Conservation (phyloP, 208 protist species). For the Leishmania martiniquensis region DNA sequence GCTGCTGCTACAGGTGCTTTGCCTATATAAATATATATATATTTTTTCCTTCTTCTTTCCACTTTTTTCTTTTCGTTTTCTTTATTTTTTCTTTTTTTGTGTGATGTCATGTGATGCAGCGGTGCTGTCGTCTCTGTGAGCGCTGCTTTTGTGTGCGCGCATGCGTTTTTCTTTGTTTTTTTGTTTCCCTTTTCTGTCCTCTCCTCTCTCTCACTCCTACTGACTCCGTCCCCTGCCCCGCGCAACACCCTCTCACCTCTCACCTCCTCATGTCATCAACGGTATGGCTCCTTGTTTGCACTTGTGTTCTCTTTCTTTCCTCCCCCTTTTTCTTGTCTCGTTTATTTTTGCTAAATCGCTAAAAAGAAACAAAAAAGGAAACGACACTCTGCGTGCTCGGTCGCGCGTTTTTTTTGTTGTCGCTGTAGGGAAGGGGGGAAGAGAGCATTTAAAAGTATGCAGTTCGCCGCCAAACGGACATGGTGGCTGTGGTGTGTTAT, state of each 20-base stretch:
- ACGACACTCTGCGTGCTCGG: neutral
- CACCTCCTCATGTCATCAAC: neutral
- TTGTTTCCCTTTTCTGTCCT: no score
- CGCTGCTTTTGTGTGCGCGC: slow-evolving; percentile 1
- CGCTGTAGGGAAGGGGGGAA: no score
- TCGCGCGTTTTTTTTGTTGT: neutral
- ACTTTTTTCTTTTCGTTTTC: slow-evolving; percentile 11
- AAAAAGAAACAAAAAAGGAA: slow-evolving; percentile 4
- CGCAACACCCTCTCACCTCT: neutral
- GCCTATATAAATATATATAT: neutral
- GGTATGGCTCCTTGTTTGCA: slow-evolving; percentile 8
- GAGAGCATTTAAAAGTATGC: neutral
- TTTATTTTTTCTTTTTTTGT: neutral
- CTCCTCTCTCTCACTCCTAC: no score
- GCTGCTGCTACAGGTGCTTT: slow-evolving; percentile 5
- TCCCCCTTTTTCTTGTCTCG: slow-evolving; percentile 10
- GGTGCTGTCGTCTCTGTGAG: slow-evolving; percentile 7
- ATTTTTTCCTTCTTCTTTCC: slow-evolving; percentile 3
- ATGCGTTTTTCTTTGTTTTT: slow-evolving; percentile 5
- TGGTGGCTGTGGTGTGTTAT: neutral
- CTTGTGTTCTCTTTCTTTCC: slow-evolving; percentile 9
- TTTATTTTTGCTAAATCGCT: slow-evolving; percentile 25
- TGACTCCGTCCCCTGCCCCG: neutral
- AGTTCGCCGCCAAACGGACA: neutral
- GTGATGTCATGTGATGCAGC: neutral